Base-by-base conservation (phyloP, 805 yeast genomes). In the Candida boidinii region DNA sequence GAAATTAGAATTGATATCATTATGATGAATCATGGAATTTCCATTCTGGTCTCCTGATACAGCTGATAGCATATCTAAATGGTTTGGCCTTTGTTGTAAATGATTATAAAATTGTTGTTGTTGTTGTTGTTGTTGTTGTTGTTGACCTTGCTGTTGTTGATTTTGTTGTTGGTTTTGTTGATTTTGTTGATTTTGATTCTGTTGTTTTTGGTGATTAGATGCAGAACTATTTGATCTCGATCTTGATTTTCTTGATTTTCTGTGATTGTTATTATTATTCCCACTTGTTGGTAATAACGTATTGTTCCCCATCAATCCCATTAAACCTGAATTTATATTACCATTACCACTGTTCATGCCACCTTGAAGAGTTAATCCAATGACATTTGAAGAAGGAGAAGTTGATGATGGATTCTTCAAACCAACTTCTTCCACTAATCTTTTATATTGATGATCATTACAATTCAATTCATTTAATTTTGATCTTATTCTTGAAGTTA, bases 371-470 rank as follows among this genome's bases (percentile, higher is more conserved):
- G n/a, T n/a, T n/a, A n/a, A n/a, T n/a, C n/a, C n/a, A n/a, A n/a
- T n/a, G n/a, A n/a, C n/a, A 39, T 38, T 24, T 46, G 46, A 3
- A 39, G 21, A 9, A 6, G 20, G 11, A 10, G 12, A 13, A 5
- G 16, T 27, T 5, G 3, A 11, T 6, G 6, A 5, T 15, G 19
- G 17, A 19, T 19, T 39, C 29, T 54, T 58, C 32, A 88, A 61
- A 3, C 96, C 96, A 40, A 87, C 90, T 55, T 90, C 97, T 45
- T 90, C 97, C 70, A 88, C 72, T 36, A 92, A 64, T 42, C 94
- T 76, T 50, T 84, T 83, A 56, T 85, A 84, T 23, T 81, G 83
- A 51, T 83, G 94, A 32, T 58, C 63, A 19, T 69, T 10, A 28
- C 18, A 16, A 13, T 73, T 74, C 46, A 71, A 55, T 30, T 79